These are phyloP conservation scores for Sophora flavescens DNA, from an alignment of 306 rosid species.

Conservation along the genomic window DNA sequence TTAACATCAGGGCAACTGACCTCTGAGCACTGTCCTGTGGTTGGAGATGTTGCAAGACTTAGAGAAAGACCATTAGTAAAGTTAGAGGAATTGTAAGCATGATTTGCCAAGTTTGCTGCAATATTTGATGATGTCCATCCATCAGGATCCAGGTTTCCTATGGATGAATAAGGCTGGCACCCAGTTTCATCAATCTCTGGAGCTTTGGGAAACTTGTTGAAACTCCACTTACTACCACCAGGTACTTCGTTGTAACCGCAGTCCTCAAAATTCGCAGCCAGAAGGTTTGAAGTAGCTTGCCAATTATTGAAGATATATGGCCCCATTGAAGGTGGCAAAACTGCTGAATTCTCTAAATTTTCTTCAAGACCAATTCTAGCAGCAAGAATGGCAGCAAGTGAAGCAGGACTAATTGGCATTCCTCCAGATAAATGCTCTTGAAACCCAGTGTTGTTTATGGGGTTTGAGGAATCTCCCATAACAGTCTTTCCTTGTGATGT, in stretches of 20 bases:
- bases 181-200: conserved; percentile 43
- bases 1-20: conserved; percentile 53
- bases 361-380: conserved; percentile 59
- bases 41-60: conserved; percentile 67
- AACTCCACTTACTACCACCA: conserved; percentile 47
- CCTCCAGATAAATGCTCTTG: conserved; percentile 54
- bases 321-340: conserved; percentile 51
- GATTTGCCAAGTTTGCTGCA: conserved; percentile 52
- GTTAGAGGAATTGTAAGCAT: conserved; percentile 50
- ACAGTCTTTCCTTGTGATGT: conserved; percentile 48
- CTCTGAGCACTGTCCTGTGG: conserved; percentile 63
- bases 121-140: conserved; percentile 65
- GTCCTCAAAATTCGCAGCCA: conserved; percentile 40
- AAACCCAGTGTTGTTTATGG: conserved; percentile 47
- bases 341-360: conserved; percentile 51
- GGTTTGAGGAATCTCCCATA: conserved; percentile 50
- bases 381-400: conserved; percentile 57
- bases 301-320: conserved; percentile 49
- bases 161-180: conserved; percentile 49
- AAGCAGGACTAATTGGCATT: conserved; percentile 49
- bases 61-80: conserved; percentile 71
- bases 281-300: conserved; percentile 52
- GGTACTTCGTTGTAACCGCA: conserved; percentile 54
- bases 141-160: conserved; percentile 53
- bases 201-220: conserved; percentile 39